Evolutionary conservation across 2,329 filamentous ascomycete genomes (phyloP).

Genomic region (Elsinoe necatrix): DNA sequence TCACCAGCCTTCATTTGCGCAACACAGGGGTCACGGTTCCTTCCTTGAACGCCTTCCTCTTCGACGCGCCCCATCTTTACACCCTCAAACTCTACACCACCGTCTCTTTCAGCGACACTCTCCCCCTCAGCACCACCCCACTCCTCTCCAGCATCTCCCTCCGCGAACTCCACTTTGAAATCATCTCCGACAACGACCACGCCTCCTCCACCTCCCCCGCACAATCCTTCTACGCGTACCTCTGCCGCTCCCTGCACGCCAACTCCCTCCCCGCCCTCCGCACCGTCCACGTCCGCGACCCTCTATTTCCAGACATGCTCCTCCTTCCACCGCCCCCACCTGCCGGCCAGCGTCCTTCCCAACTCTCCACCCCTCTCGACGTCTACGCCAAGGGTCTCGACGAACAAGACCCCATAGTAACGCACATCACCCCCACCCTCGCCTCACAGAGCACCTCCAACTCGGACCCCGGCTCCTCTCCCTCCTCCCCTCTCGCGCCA

Average conservation of each 20-base stretch:
- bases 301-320: constrained; percentile 71
- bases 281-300: constrained; percentile 77
- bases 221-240: constrained; percentile 70
- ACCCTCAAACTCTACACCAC: constrained; percentile 51
- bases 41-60: constrained; percentile 53
- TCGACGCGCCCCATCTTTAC: constrained; percentile 48
- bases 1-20: constrained; percentile 62
- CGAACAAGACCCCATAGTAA: constrained; percentile 61
- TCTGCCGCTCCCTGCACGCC: constrained; percentile 71
- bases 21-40: constrained; percentile 61
- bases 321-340: constrained; percentile 59
- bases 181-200: constrained; percentile 49
- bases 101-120: constrained; percentile 49
- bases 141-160: constrained; percentile 62
- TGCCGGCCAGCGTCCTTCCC: constrained; percentile 20
- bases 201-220: constrained; percentile 46
- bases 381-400: constrained; percentile 60
- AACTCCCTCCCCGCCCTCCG: constrained; percentile 65
- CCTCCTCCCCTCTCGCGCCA: constrained; percentile 29
- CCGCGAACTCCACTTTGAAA: constrained; percentile 70
- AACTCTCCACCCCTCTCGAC: constrained; percentile 50
- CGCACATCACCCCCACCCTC: constrained; percentile 46
- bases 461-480: constrained; percentile 30
- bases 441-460: constrained; percentile 33
- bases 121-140: constrained; percentile 41